A percentile compares a stretch with the other conserved stretches of the same genome.
Evolutionary conservation across 2,329 filamentous ascomycete species (phyloP).

Genomic region (Talaromyces sp.): DNA sequence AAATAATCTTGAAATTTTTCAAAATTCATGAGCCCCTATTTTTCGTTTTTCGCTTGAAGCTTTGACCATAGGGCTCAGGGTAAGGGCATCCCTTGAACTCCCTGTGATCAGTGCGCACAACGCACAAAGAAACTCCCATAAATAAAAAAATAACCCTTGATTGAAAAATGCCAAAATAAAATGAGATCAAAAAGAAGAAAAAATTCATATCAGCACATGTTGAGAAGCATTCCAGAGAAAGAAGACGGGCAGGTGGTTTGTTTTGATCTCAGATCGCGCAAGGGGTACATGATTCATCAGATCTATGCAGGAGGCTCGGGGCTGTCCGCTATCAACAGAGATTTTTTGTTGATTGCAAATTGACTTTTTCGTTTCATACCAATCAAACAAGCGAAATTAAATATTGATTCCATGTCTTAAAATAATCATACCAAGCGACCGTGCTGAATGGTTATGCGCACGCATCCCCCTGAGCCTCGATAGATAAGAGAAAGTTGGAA

Average conservation of each 20-base stretch:
- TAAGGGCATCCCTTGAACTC: constrained; percentile 24
- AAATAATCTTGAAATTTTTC: neutral
- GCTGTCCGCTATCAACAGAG: neutral
- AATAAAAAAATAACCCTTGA: neutral
- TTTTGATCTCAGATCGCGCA: constrained; percentile 22
- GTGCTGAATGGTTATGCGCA: constrained; percentile 2
- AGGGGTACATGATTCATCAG: constrained; percentile 22
- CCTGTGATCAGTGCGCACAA: constrained; percentile 26
- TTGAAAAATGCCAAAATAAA: neutral
- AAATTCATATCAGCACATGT: no score
- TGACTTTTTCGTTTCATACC: neutral
- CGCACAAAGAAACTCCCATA: constrained; percentile 8
- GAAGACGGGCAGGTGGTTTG: constrained; percentile 4
- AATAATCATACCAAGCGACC: neutral
- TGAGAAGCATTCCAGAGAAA: constrained; percentile 6
- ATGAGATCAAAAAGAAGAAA: neutral
- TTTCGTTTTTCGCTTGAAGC: neutral
- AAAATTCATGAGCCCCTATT: neutral
- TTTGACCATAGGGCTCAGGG: constrained; percentile 27
- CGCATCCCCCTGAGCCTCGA: constrained; percentile 1
- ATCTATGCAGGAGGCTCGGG: constrained; percentile 1
- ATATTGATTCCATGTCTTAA: constrained; percentile 4
- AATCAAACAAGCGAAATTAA: constrained; percentile 5
- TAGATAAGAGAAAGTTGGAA: no score
- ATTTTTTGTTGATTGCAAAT: neutral